A percentile compares a stretch with the other conserved stretches of the same genome.
These are phyloP conservation scores for Mucor velutinosus DNA, from an alignment of 371 early-diverging fungal species.

Conservation along the genomic window DNA sequence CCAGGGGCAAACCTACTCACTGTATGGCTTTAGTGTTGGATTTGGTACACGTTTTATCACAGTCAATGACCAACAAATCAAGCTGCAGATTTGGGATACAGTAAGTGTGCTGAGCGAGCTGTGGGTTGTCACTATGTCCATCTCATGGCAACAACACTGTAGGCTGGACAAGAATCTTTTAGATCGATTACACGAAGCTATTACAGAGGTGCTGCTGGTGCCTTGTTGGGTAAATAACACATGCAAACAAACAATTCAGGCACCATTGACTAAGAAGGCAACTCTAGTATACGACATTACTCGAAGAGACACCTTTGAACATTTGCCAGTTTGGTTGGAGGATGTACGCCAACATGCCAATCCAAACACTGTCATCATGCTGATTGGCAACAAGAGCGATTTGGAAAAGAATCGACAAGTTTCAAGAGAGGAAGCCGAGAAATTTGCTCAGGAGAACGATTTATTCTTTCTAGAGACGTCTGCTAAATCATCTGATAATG, in stretches of 20 bases:
- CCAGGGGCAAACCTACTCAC: not conserved
- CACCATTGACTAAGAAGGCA: not conserved
- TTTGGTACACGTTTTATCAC: constrained; percentile 83
- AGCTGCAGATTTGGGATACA: constrained; percentile 99
- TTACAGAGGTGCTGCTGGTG: constrained; percentile 97
- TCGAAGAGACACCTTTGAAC: constrained; percentile 88
- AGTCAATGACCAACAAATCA: constrained; percentile 82
- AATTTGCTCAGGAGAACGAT: constrained; percentile 83
- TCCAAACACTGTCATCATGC: constrained; percentile 87
- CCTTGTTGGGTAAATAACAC: constrained; percentile 63
- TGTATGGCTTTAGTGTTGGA: constrained; percentile 59
- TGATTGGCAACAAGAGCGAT: constrained; percentile 96
- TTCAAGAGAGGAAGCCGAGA: constrained; percentile 84
- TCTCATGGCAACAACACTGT: not conserved
- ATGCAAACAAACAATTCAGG: constrained; percentile 7
- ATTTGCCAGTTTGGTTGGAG: constrained; percentile 91
- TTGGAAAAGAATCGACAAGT: constrained; percentile 83
- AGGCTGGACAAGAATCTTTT: constrained; percentile 96
- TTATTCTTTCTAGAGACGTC: constrained; percentile 93
- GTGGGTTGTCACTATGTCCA: too few species aligned
- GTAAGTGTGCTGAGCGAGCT: too few species aligned
- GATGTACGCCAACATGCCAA: constrained; percentile 89
- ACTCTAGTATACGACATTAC: constrained; percentile 55
- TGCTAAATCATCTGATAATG: constrained; percentile 92
- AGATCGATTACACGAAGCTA: constrained; percentile 96